phyloP scores from a whole-genome alignment of 1,284 basidiomycete species.

The Sanghuangporus sanghuang region DNA sequence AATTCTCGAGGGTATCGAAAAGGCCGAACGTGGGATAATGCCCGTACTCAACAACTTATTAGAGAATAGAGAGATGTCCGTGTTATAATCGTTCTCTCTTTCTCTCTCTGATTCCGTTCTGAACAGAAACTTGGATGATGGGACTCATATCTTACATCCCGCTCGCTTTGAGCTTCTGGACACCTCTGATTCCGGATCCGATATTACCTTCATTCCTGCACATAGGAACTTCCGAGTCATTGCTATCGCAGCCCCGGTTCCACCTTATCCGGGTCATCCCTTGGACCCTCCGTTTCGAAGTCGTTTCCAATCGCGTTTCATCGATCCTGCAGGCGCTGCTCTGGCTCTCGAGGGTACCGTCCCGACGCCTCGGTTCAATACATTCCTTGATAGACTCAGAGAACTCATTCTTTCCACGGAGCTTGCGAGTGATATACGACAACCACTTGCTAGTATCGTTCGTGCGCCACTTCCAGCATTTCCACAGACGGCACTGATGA shows the following conservation, averaged over 20 bases:
- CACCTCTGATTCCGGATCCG: constrained; percentile 17
- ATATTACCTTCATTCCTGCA: constrained; percentile 46
- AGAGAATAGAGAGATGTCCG: constrained; percentile 63
- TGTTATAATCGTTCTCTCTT: neutral
- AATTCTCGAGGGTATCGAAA: constrained; percentile 64
- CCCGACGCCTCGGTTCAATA: neutral
- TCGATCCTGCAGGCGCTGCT: constrained; percentile 54
- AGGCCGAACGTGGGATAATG: constrained; percentile 57
- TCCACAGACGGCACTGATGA: constrained; percentile 55
- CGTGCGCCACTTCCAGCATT: constrained; percentile 51
- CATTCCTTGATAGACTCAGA: constrained; percentile 36
- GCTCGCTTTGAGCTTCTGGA: constrained; percentile 50
- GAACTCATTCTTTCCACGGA: constrained; percentile 56
- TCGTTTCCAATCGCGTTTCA: constrained; percentile 62
- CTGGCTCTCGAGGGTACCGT: constrained; percentile 34
- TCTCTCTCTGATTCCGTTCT: neutral
- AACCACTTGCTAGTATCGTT: constrained; percentile 45
- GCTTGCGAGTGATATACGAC: constrained; percentile 50
- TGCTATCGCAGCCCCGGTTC: constrained; percentile 60
- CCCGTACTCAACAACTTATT: constrained; percentile 58
- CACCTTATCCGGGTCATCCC: constrained; percentile 60
- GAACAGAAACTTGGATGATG: constrained; percentile 58
- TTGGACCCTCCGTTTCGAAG: constrained; percentile 65
- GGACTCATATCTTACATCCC: constrained; percentile 67
- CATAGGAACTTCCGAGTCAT: constrained; percentile 61